phyloP scores from a whole-genome alignment of 106 monocot species.

The Apostasia shenzhenica region DNA sequence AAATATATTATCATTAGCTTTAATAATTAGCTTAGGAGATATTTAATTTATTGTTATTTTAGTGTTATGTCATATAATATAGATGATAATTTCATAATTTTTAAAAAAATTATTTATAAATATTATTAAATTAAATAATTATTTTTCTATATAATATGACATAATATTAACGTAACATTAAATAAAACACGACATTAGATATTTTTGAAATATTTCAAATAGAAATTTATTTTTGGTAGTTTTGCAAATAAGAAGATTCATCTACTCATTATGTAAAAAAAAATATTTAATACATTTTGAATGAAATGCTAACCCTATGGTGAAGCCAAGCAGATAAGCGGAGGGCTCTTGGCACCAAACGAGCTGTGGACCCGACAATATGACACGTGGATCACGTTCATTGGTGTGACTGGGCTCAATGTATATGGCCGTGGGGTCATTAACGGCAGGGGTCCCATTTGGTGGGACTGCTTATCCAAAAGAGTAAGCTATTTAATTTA shows the following conservation, averaged over 20 bases:
- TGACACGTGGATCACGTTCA: slow-evolving; percentile 14
- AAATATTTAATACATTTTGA: background rate
- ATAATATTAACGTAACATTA: background rate
- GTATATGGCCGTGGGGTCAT: slow-evolving; percentile 7
- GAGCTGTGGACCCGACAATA: slow-evolving; percentile 3
- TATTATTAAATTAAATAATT: too few species aligned
- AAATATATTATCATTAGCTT: too few species aligned
- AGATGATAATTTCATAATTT: too few species aligned
- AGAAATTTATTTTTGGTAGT: background rate
- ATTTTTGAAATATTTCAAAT: background rate
- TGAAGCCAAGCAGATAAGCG: background rate
- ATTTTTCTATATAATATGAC: background rate
- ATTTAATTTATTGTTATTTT: too few species aligned
- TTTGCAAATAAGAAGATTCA: background rate
- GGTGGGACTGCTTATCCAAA: slow-evolving; percentile 9
- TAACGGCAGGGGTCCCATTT: slow-evolving; percentile 12
- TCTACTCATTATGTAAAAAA: background rate
- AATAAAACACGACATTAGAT: background rate
- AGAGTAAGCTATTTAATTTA: background rate
- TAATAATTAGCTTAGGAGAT: too few species aligned
- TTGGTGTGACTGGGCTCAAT: background rate
- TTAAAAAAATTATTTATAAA: too few species aligned
- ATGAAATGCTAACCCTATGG: background rate
- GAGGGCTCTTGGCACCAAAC: slow-evolving; percentile 11
- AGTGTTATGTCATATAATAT: too few species aligned